Base-by-base conservation (phyloP, 768 basidiomycete species). In the Kwoniella bestiolae region DNA sequence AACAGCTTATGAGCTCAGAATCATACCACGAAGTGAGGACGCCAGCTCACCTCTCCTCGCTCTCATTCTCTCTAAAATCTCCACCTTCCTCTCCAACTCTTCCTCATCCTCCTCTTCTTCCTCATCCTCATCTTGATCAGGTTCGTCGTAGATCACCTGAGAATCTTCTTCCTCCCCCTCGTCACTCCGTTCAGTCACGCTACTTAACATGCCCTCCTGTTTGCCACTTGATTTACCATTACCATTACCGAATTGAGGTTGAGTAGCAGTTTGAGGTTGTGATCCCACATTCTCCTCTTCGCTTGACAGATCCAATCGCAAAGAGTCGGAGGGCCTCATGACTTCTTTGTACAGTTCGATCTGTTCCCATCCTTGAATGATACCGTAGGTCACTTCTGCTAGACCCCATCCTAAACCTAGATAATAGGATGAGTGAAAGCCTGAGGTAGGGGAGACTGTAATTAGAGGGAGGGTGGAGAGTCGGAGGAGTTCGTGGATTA, bases 361-460 rank as follows among this genome's bases (percentile, higher is more conserved):
- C 38, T 76, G 73, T 38, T 78, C 78, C 74, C 76, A 80, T 5
- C 75, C 79, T 56, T 76, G 70, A 1, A 75, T 67, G 9, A 79
- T 76, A 1, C 79, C 78, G 76, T 78, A 80, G 7, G 72, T 64
- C 0, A 68, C 75, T 63, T 80, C 79, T 2, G 79, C 79, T 1
- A 68, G 55, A 18, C 78, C 78, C 78, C 78, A 80, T 3, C 79
- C 79, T 38, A 80, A 57, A 11, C 74, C 79, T n/a, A 80, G 74
- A 59, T 78, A 77, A 49, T 78, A 80, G 4, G 72, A 72, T 18
- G 74, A 75, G 53, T 79, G 77, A 35, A 75, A 77, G n/a, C 73
- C 77, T 16, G 71, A 74, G 12, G 65, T 70, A 1, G 75, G 71
- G 3, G 69, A 69, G 2, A 76, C 73, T n/a, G 63, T 61, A 38